Conservation (phyloP, 257 asterid species). For the Schizonepeta tenuifolia region DNA sequence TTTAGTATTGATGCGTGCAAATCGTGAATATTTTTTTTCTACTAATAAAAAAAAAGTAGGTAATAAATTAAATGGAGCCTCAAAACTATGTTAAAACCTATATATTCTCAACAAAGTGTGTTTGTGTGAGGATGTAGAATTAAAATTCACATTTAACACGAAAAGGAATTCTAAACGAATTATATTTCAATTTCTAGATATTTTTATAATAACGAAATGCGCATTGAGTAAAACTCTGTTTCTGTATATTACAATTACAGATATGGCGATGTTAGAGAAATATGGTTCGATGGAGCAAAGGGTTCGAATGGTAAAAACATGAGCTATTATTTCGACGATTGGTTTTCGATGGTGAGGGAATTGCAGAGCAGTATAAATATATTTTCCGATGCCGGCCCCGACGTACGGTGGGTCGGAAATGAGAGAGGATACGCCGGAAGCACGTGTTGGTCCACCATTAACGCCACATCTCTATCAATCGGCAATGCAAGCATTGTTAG, state of each 20-base stretch:
- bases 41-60: no score
- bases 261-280: slow-evolving; percentile 76
- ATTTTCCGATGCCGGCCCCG: slow-evolving; percentile 96
- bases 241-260: slow-evolving; percentile 39
- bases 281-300: slow-evolving; percentile 99
- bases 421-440: slow-evolving; percentile 80
- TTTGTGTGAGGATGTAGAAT: no score
- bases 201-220: no score
- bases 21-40: no score
- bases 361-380: slow-evolving; percentile 80
- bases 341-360: slow-evolving; percentile 93
- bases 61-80: no score
- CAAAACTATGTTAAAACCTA: no score
- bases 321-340: slow-evolving; percentile 76
- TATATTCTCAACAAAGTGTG: no score
- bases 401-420: slow-evolving; percentile 88
- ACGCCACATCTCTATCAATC: slow-evolving; percentile 69
- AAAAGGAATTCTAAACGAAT: no score
- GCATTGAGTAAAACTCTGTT: no score
- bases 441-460: slow-evolving; percentile 95
- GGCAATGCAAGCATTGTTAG: slow-evolving; percentile 57
- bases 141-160: no score
- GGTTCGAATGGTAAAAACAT: slow-evolving; percentile 81
- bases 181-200: no score
- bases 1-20: no score